phyloP scores from a whole-genome alignment of 2,329 filamentous ascomycete species.

The Epichloe scottii region DNA sequence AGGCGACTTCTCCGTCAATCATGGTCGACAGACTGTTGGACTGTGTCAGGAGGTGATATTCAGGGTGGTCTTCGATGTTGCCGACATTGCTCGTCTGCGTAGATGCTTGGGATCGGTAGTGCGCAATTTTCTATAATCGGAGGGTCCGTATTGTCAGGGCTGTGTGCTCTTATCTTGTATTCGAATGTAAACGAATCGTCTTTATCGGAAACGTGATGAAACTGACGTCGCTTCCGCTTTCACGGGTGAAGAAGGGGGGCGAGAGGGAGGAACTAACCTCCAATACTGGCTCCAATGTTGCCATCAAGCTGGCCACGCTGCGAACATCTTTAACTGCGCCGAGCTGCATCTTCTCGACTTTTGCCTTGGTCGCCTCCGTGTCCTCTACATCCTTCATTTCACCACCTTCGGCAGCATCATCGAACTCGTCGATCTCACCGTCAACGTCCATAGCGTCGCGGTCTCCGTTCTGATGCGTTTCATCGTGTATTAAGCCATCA shows the following conservation, averaged over 20 bases:
- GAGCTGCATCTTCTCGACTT: slow-evolving; percentile 73
- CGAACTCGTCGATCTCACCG: slow-evolving; percentile 29
- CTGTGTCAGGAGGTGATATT: slow-evolving; percentile 78
- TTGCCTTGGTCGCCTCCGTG: slow-evolving; percentile 59
- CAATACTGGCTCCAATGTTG: slow-evolving; percentile 66
- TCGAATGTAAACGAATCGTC: slow-evolving; percentile 48
- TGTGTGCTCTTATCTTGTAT: slow-evolving; percentile 34
- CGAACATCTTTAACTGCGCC: slow-evolving; percentile 63
- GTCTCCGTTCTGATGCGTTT: slow-evolving; percentile 24
- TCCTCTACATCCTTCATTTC: slow-evolving; percentile 42
- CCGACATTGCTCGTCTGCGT: slow-evolving; percentile 56
- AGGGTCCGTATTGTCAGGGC: slow-evolving; percentile 52
- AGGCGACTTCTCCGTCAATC: slow-evolving; percentile 83
- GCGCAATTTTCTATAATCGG: slow-evolving; percentile 59
- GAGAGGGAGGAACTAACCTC: slow-evolving; percentile 46
- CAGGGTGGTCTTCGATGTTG: slow-evolving; percentile 82
- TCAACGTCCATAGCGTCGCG: slow-evolving; percentile 44
- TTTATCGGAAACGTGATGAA: slow-evolving; percentile 6
- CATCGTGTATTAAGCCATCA: slow-evolving; percentile 31
- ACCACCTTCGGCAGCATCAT: slow-evolving; percentile 48
- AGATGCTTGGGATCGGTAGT: slow-evolving; percentile 59
- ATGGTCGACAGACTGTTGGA: slow-evolving; percentile 83
- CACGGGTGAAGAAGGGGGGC: slow-evolving; percentile 4
- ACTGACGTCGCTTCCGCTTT: slow-evolving; percentile 11
- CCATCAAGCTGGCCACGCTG: slow-evolving; percentile 69